Percentiles rank a stretch among this genome's conserved stretches.
Evolutionary conservation across 257 asterid species (phyloP).

Genomic region (Galeopsis tetrahit): DNA sequence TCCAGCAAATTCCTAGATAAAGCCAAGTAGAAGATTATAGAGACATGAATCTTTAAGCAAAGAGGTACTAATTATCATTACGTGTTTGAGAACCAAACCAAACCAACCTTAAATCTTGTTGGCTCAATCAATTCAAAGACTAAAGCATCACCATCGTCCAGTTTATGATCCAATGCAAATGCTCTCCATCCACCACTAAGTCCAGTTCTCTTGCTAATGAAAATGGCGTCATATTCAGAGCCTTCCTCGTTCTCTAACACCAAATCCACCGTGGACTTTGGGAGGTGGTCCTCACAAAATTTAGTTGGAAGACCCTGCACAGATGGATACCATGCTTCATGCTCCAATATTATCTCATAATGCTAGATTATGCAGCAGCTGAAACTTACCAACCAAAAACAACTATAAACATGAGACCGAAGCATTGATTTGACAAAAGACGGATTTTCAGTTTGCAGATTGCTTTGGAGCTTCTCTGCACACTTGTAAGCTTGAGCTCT

Average conservation of each 20-base stretch:
- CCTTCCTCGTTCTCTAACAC: slow-evolving; percentile 70
- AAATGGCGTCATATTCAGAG: slow-evolving; percentile 59
- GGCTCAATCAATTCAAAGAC: slow-evolving; percentile 76
- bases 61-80: neutral
- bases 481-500: slow-evolving; percentile 52
- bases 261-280: slow-evolving; percentile 59
- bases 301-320: slow-evolving; percentile 73
- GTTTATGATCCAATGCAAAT: slow-evolving; percentile 81
- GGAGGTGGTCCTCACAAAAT: slow-evolving; percentile 70
- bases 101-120: slow-evolving; percentile 75
- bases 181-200: slow-evolving; percentile 98
- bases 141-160: slow-evolving; percentile 90
- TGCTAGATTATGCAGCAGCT: neutral
- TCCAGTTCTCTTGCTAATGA: slow-evolving; percentile 71
- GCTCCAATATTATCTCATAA: neutral
- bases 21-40: slow-evolving; percentile 11
- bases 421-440: slow-evolving; percentile 83
- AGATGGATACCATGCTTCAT: slow-evolving; percentile 1
- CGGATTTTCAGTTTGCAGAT: slow-evolving; percentile 61
- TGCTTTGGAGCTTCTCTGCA: slow-evolving; percentile 77
- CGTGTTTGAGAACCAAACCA: neutral
- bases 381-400: slow-evolving; percentile 92
- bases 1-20: neutral
- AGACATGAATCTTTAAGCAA: neutral
- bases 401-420: slow-evolving; percentile 92